phyloP scores from a whole-genome alignment of 1,139 yeast genomes.

The Zygosaccharomyces sapae region DNA sequence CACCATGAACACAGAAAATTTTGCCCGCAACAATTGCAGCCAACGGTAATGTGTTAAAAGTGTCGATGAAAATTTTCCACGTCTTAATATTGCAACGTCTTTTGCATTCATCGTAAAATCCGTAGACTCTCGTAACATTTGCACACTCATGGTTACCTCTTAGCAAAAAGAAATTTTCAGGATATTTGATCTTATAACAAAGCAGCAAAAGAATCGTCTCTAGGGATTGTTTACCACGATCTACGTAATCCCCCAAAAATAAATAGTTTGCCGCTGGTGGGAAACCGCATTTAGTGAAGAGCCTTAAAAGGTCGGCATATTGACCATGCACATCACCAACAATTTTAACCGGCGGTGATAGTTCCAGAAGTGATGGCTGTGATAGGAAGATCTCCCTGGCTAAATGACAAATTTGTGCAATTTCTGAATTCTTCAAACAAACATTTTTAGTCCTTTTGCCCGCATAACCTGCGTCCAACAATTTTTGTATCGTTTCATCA shows the following conservation, averaged over 20 bases:
- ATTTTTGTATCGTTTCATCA: slow-evolving; percentile 83
- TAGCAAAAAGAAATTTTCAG: slow-evolving; percentile 87
- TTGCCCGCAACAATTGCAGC: slow-evolving; percentile 96
- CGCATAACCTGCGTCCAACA: slow-evolving; percentile 91
- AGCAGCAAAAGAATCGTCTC: slow-evolving; percentile 82
- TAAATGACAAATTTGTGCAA: slow-evolving; percentile 75
- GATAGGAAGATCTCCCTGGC: slow-evolving; percentile 84
- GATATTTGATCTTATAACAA: slow-evolving; percentile 92
- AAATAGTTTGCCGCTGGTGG: slow-evolving; percentile 95
- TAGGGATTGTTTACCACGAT: slow-evolving; percentile 89
- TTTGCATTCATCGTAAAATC: slow-evolving; percentile 96
- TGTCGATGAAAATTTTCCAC: slow-evolving; percentile 90
- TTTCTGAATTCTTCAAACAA: slow-evolving; percentile 82
- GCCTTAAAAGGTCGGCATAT: slow-evolving; percentile 81
- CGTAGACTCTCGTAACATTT: slow-evolving; percentile 89
- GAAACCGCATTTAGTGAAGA: slow-evolving; percentile 93
- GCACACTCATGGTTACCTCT: slow-evolving; percentile 98
- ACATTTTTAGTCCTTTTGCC: slow-evolving; percentile 89
- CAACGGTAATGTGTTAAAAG: slow-evolving; percentile 88
- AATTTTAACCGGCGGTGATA: slow-evolving; percentile 92
- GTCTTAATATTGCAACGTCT: slow-evolving; percentile 87
- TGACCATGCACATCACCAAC: slow-evolving; percentile 99
- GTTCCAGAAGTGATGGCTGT: slow-evolving; percentile 84
- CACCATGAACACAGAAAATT: slow-evolving; percentile 97
- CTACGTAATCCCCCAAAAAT: slow-evolving; percentile 93